These are phyloP conservation scores for Eustoma russellianum DNA, from an alignment of 257 asterid genomes.

Conservation along the genomic window DNA sequence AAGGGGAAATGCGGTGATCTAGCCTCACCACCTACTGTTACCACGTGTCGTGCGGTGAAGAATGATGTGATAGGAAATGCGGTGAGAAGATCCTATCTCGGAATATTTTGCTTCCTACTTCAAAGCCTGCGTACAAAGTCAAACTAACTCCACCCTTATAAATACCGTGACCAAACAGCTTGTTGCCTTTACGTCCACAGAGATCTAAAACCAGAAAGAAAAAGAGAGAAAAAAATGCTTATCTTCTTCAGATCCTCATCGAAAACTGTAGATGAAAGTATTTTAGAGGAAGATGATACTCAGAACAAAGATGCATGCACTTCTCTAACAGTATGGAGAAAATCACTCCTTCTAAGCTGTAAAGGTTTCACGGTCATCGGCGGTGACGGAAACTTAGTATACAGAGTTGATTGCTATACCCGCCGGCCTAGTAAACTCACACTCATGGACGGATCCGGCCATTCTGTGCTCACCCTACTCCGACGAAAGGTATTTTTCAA, in stretches of 20 bases:
- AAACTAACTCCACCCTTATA: no score
- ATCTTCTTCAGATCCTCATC: slow-evolving; percentile 39
- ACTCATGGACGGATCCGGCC: slow-evolving; percentile 72
- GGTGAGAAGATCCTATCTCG: no score
- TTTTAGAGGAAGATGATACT: slow-evolving; percentile 10
- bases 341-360: slow-evolving; percentile 59
- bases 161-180: no score
- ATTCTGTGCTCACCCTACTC: slow-evolving; percentile 47
- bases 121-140: no score
- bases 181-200: no score
- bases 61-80: no score
- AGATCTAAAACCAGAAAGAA: no score
- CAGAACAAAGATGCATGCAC: slow-evolving; percentile 9
- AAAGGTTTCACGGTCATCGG: slow-evolving; percentile 66
- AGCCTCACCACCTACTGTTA: no score
- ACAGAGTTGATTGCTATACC: slow-evolving; percentile 62
- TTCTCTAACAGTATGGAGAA: slow-evolving; percentile 67
- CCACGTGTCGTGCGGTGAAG: no score
- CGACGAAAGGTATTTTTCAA: slow-evolving; percentile 45
- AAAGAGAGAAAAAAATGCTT: slow-evolving; percentile 22
- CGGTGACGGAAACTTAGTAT: slow-evolving; percentile 48
- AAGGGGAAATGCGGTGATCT: no score
- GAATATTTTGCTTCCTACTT: no score
- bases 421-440: slow-evolving; percentile 25
- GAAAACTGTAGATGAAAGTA: slow-evolving; percentile 31